Conservation (phyloP, 2,329 filamentous ascomycete genomes). For the Endothia cerciana region DNA sequence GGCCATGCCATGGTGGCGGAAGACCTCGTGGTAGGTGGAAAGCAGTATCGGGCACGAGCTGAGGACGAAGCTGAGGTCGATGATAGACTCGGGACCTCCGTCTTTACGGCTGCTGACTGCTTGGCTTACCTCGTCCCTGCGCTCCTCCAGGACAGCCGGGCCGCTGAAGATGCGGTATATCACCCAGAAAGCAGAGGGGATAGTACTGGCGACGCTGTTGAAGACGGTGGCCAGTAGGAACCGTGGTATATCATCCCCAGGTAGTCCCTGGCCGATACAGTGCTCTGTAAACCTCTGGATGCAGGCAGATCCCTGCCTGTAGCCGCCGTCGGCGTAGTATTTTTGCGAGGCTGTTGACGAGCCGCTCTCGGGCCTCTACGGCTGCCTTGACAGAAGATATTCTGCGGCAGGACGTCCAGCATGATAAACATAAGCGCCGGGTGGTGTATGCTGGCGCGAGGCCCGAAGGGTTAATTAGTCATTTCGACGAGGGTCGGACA, state of each 20-base stretch:
- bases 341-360: slow-evolving; percentile 18
- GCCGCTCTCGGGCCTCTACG: background rate
- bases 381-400: slow-evolving; percentile 25
- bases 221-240: slow-evolving; percentile 20
- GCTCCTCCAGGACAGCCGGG: background rate
- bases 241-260: slow-evolving; percentile 3
- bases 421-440: slow-evolving; percentile 31
- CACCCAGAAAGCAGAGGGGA: slow-evolving; percentile 21
- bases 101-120: background rate
- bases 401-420: slow-evolving; percentile 28
- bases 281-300: slow-evolving; percentile 25
- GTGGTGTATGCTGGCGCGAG: slow-evolving; percentile 25
- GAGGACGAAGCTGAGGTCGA: slow-evolving; percentile 13
- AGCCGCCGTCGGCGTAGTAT: slow-evolving; percentile 23
- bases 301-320: slow-evolving; percentile 26
- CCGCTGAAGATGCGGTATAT: slow-evolving; percentile 25
- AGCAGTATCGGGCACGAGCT: slow-evolving; percentile 20
- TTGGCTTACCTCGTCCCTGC: slow-evolving; percentile 5
- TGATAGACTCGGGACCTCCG: background rate
- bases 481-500: background rate
- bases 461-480: no score
- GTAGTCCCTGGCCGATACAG: slow-evolving; percentile 19
- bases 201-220: slow-evolving; percentile 22
- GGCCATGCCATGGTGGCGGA: slow-evolving; percentile 21
- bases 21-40: slow-evolving; percentile 24